Conservation (phyloP, 2,329 filamentous ascomycete genomes). For the Neoscytalidium dimidiatum region DNA sequence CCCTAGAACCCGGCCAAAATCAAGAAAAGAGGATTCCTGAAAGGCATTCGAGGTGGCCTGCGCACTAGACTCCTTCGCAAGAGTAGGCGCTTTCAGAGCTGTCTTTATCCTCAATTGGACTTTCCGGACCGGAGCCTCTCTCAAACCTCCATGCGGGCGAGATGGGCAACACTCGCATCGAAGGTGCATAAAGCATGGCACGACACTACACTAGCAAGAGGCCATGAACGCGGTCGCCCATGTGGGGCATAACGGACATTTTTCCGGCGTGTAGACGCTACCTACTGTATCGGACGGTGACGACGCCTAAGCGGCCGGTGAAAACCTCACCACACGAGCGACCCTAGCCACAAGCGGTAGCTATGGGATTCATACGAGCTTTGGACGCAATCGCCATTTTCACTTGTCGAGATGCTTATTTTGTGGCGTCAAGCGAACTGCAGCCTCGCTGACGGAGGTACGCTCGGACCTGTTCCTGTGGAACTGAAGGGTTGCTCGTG, state of each 20-base stretch:
- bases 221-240: background rate
- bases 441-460: background rate
- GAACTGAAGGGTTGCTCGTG: background rate
- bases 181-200: background rate
- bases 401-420: background rate
- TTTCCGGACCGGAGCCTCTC: background rate
- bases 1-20: too few relatives aligned
- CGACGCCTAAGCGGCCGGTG: background rate
- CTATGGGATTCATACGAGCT: background rate
- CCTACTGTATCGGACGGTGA: background rate
- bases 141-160: background rate
- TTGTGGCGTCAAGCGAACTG: background rate
- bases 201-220: background rate
- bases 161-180: too few relatives aligned
- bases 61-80: background rate
- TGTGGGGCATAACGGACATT: background rate
- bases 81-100: background rate
- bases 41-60: background rate
- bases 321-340: background rate
- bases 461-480: background rate
- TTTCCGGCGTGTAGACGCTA: background rate
- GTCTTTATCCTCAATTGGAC: background rate
- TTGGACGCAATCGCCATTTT: background rate
- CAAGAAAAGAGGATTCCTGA: background rate
- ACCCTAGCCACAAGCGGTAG: background rate